Base-by-base conservation (phyloP, 352 stramenopile genomes). In the Pythium oligandrum region DNA sequence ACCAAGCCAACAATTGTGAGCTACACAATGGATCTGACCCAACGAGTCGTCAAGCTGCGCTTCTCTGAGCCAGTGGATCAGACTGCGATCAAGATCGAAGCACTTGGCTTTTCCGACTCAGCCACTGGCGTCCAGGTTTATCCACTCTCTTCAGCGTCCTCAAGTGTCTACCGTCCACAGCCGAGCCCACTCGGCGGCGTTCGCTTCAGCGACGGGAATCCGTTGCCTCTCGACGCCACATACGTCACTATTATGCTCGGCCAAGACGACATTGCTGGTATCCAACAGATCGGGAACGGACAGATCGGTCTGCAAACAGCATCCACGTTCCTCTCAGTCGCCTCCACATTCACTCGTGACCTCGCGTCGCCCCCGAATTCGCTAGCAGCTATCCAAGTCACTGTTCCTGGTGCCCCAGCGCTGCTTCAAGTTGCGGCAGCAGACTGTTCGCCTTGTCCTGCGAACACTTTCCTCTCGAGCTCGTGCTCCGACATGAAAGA, bases 11-110 rank as follows among this genome's bases (percentile, higher is more conserved):
- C 47, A 17, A 61, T 93, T 4, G 4, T 86, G 11, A 70, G 74
- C 6, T 93, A 81, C 51, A 86, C 62, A 5, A 50, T 88, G 26
- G 83, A 93, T 51, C 51, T 87, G 11, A 48, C 71, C 1, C 63
- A 71, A 6, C 59, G 64, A 49, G 55, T 90, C 8, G 17, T 90
- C 6, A 86, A 86, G 48, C 48, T 93, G 11, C 75, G 63, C 36
- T 90, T 93, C 59, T 86, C 76, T 0, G 75, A 93, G 49, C 65
- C 79, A 1, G 73, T 93, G 33, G 48, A 90, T 46, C 65, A 56
- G 26, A 34, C 52, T 3, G 75, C 39, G 1, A 48, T 81, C 3
- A 52, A 60, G 4, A 58, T 86, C 36, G 59, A 73, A 1, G 51
- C 63, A 0, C 39, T 93, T 0, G 50, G 57, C 3, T 65, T 93